Evolutionary conservation across 75 land plant genomes (phyloP).

Genomic region (Pseudotsuga menziesii): DNA sequence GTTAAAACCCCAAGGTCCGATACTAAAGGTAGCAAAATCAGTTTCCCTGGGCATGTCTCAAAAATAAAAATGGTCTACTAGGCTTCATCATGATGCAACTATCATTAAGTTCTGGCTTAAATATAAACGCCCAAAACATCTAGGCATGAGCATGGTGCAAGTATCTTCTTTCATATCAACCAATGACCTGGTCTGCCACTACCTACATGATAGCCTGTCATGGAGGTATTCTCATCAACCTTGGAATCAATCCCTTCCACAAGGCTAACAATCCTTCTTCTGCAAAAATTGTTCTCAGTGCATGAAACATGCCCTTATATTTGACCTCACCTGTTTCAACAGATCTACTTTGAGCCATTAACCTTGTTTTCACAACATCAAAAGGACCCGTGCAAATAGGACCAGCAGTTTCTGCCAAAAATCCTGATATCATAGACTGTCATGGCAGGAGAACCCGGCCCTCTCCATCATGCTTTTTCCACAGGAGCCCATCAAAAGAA

Average conservation of each 20-base stretch:
- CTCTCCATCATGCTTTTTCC: slow-evolving; percentile 97
- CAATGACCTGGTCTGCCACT: slow-evolving; percentile 93
- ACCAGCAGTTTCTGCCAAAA: slow-evolving; percentile 88
- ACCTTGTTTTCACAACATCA: slow-evolving; percentile 96
- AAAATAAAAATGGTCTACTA: too few species aligned
- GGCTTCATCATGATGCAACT: too few species aligned
- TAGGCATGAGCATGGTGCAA: slow-evolving; percentile 22
- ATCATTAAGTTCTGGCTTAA: too few species aligned
- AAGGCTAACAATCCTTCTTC: slow-evolving; percentile 85
- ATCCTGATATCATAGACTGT: slow-evolving; percentile 99
- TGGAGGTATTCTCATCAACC: slow-evolving; percentile 98
- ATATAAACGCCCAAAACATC: neutral
- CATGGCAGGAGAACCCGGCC: slow-evolving; percentile 86
- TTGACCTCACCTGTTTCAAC: slow-evolving; percentile 41
- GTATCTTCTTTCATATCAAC: slow-evolving; percentile 81
- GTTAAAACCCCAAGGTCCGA: too few species aligned
- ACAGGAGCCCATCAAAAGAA: slow-evolving; percentile 65
- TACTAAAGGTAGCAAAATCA: too few species aligned
- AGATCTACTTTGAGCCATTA: slow-evolving; percentile 84
- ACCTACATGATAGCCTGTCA: slow-evolving; percentile 99
- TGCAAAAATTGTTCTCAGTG: slow-evolving; percentile 70
- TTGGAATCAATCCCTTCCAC: slow-evolving; percentile 93
- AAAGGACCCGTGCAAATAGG: slow-evolving; percentile 98
- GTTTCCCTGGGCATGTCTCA: too few species aligned
- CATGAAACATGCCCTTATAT: slow-evolving; percentile 93